Percentiles rank a stretch among this genome's conserved stretches.
phyloP scores from a whole-genome alignment of 73 alveolate species.

The Tetrahymena thermophila region DNA sequence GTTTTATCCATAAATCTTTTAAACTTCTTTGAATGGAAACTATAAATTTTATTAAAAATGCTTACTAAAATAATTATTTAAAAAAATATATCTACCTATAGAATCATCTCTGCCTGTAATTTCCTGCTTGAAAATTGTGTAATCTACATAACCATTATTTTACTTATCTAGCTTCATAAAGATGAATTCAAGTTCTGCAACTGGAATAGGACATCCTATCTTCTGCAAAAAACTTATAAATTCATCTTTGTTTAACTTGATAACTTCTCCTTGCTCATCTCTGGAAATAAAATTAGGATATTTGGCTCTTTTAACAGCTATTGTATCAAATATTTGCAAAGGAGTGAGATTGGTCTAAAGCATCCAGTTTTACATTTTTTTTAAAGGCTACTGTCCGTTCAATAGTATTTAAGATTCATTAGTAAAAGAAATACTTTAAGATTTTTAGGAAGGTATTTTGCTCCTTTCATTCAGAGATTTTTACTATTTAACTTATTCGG shows the following conservation, averaged over 20 bases:
- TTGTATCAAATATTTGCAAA: not conserved
- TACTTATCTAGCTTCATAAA: not conserved
- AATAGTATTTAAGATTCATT: not conserved
- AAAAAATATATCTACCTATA: not conserved
- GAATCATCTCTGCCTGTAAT: not conserved
- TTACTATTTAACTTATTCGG: not conserved
- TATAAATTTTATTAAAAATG: not conserved
- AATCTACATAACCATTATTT: not conserved
- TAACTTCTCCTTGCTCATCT: not conserved
- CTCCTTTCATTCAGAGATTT: not conserved
- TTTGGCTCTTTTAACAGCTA: not conserved
- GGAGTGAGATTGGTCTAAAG: not conserved
- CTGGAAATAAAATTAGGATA: not conserved
- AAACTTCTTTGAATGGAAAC: not conserved
- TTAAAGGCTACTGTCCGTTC: not conserved
- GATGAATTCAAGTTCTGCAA: not conserved
- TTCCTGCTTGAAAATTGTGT: not conserved
- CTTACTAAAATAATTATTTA: not conserved
- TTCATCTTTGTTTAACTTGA: not conserved
- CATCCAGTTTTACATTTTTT: not conserved
- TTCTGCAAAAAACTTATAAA: not conserved
- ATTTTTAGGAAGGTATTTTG: not conserved
- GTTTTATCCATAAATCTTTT: not conserved
- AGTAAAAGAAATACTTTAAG: not conserved
- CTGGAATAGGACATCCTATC: not conserved